Evolutionary conservation across 2,329 filamentous ascomycete genomes (phyloP), one percentile per base, ranked within the genome.

Genomic region (Pyrenophora graminea): DNA sequence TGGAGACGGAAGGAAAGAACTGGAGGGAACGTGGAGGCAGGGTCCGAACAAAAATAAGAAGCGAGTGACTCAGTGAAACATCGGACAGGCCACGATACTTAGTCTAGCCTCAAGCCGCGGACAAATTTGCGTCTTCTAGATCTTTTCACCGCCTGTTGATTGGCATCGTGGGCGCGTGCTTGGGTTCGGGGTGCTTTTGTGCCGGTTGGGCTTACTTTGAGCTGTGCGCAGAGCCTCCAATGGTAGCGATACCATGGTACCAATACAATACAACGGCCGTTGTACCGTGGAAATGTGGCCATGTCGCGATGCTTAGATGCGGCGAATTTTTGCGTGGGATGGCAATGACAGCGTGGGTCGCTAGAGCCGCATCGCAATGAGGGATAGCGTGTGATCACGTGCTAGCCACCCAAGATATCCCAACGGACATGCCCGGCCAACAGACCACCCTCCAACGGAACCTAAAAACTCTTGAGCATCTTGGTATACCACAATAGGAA

Each of bases 121-220:
- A 53, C 61, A 52, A 58, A 45, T 45, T 60, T 55, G 58, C 55
- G 48, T 48, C 41, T 49, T 45, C 54, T 38, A 46, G 57, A 61
- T 64, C 62, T 67, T 67, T 68, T 68, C 64, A 67, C 66, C 66
- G 64, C 66, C 64, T 62, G 58, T 68, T 60, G 53, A 64, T 57
- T 41, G 44, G 39, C 58, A 60, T 61, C 55, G 64, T 62, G 59
- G 54, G 52, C 54, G 41, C 41, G 36, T 59, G 57, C 53, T 19
- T 30, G 38, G 19, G 39, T 13, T 23, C 8, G 32, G 13, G 30
- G 38, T 30, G 32, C 32, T 38, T 31, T 15, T 30, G 18, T 25
- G 27, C 10, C 19, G n/a, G 32, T 2, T 2, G 30, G 12, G 23
- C 17, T 48, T 36, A n/a, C 39, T 15, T 19, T 13, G 23, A 6